Conservation (phyloP, 2,329 filamentous ascomycete genomes). For the Colletotrichum cuscutae region DNA sequence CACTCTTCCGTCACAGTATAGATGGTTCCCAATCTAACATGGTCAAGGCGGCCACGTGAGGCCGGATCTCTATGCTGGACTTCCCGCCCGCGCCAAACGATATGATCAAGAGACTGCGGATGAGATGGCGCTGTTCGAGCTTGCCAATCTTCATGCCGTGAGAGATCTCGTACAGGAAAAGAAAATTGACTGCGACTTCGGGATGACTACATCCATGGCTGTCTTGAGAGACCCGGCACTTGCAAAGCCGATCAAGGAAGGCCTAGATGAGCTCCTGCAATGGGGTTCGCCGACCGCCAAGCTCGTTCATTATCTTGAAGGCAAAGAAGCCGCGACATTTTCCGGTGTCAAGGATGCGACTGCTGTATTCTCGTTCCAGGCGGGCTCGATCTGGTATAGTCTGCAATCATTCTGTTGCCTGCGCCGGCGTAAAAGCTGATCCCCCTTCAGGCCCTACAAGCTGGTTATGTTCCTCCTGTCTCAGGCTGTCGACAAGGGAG, state of each 20-base stretch:
- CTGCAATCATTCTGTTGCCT: neutral
- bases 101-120: constrained; percentile 38
- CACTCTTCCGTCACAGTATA: too few species aligned
- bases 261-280: constrained; percentile 16
- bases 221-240: constrained; percentile 12
- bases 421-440: neutral
- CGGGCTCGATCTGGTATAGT: constrained; percentile 51
- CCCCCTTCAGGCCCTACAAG: constrained; percentile 58
- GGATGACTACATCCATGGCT: constrained; percentile 23
- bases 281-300: constrained; percentile 20
- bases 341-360: constrained; percentile 50
- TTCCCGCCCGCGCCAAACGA: constrained; percentile 10
- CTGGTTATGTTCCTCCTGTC: constrained; percentile 62
- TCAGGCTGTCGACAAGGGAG: constrained; percentile 48
- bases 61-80: constrained; percentile 26
- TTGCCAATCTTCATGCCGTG: constrained; percentile 31
- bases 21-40: neutral
- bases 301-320: constrained; percentile 25
- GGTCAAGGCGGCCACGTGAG: constrained; percentile 28
- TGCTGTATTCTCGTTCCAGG: constrained; percentile 44
- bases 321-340: constrained; percentile 43
- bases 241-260: constrained; percentile 38
- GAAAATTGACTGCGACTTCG: constrained; percentile 32
- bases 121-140: constrained; percentile 39
- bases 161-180: constrained; percentile 23